Evolutionary conservation across 805 yeast species (phyloP).

Genomic region (Komagataella mondaviorum): DNA sequence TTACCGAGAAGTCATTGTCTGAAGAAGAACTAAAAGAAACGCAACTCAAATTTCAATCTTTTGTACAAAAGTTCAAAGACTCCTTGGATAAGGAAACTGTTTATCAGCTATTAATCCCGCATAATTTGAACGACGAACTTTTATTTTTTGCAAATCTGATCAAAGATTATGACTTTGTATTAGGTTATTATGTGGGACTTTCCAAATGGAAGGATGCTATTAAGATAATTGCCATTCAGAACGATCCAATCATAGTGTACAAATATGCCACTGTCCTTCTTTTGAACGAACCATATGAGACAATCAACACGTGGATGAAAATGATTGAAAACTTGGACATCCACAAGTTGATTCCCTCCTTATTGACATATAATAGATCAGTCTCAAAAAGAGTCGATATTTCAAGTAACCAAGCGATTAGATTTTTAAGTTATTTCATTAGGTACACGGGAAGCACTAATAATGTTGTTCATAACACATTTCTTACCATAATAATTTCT

Average conservation of each 20-base stretch:
- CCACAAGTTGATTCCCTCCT: conserved; percentile 58
- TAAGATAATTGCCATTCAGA: conserved; percentile 35
- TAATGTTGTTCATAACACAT: conserved; percentile 50
- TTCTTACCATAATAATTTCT: conserved; percentile 52
- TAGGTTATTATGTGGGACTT: conserved; percentile 53
- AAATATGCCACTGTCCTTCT: conserved; percentile 57
- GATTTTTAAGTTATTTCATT: conserved; percentile 46
- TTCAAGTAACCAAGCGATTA: conserved; percentile 47
- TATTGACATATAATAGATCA: conserved; percentile 52
- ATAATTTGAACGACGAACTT: conserved; percentile 51
- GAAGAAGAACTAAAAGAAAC: neutral
- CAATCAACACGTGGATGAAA: conserved; percentile 72
- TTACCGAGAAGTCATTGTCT: conserved; percentile 14
- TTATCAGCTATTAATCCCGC: conserved; percentile 56
- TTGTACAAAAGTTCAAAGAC: conserved; percentile 33
- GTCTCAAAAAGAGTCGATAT: conserved; percentile 22
- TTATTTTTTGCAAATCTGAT: conserved; percentile 54
- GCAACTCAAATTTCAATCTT: conserved; percentile 21
- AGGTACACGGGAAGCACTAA: conserved; percentile 28
- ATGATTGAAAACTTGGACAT: conserved; percentile 38
- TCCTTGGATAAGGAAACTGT: conserved; percentile 52
- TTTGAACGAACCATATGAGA: conserved; percentile 50
- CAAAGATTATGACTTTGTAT: conserved; percentile 54
- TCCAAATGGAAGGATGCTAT: conserved; percentile 69
- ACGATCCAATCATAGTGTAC: conserved; percentile 38